phyloP scores from a whole-genome alignment of 163 green algal genomes.

The Coccomyxa subellipsoidea region DNA sequence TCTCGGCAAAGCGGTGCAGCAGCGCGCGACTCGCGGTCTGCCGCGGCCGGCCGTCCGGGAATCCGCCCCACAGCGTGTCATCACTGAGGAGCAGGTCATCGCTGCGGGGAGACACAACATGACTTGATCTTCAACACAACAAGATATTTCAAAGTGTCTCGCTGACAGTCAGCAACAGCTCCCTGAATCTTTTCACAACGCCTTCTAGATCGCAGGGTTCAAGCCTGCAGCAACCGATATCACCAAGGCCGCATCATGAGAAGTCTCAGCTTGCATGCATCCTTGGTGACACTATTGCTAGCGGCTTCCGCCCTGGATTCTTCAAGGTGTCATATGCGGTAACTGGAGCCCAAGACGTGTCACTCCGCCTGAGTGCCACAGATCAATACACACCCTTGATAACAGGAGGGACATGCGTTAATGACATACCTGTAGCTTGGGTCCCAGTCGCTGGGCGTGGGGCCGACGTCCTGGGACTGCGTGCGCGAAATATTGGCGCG shows the following conservation, averaged over 20 bases:
- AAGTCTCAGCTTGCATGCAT: neutral
- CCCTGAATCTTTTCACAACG: neutral
- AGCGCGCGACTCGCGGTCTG: neutral
- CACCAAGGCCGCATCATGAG: neutral
- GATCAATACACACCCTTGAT: too few species aligned
- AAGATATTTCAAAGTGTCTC: neutral
- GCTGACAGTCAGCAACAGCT: neutral
- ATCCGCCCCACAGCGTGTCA: neutral
- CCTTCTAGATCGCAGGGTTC: neutral
- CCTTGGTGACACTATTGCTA: neutral
- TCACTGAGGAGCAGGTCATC: conserved; percentile 25
- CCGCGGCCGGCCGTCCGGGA: neutral
- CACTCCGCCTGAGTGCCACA: too few species aligned
- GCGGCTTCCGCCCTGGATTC: too few species aligned
- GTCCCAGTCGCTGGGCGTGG: conserved; percentile 24
- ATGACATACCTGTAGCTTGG: conserved; percentile 22
- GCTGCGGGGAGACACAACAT: conserved; percentile 6
- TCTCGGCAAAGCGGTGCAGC: neutral
- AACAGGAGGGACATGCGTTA: neutral
- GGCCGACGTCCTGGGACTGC: conserved; percentile 5
- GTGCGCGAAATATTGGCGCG: neutral
- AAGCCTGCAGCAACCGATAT: neutral
- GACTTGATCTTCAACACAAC: neutral
- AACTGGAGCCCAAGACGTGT: too few species aligned
- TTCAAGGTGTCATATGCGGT: too few species aligned